Base-by-base conservation (phyloP, 2,329 filamentous ascomycete species). In the Zarea fungicola region DNA sequence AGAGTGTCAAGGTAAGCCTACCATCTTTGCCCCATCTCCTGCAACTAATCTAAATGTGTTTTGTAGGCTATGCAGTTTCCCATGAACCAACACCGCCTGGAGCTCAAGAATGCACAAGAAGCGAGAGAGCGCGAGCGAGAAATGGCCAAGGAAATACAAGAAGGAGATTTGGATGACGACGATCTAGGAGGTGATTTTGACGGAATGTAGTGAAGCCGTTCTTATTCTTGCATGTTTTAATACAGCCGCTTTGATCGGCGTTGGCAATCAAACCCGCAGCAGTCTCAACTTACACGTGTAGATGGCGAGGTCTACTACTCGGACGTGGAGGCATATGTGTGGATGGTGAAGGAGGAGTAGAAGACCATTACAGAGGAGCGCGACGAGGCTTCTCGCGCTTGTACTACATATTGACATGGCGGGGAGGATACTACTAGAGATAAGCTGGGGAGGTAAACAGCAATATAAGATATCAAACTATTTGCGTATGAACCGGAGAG, bases 91-190 rank as follows among this genome's bases (percentile, higher is more conserved):
- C 93, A 99, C 71, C 83, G 93, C 16, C 77, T 97, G 49, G 93
- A 99, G 71, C 79, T 99, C 49, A 97, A 96, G 80, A 97, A 95
- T 61, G 93, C 93, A 0, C 92, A 97, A 69, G 95, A 99, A 71
- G 93, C 93, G n/a, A 81, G 93, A 43, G 93, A 99, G 68, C 81
- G 93, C 18, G 93, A 99, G 75, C 81, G 93, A 16, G 93, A 99
- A 71, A 83, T 99, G 77, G 93, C 91, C 55, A 97, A 97, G 78
- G 93, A 99, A 76, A 97, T 99, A 64, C 89, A 96, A 70, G 93
- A 97, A 58, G 93, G 92, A 18, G 93, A 99, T 63, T 79, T 96
- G 68, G 93, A 97, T 60, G 93, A 96, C 61, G 93, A 96, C 62
- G 93, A 97, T 72, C 85, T 95, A 41, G 90, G 89, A 47, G 92